These are phyloP conservation scores for Zymoseptoria ardabiliae DNA, from an alignment of 2,329 filamentous ascomycete species.

Conservation along the genomic window DNA sequence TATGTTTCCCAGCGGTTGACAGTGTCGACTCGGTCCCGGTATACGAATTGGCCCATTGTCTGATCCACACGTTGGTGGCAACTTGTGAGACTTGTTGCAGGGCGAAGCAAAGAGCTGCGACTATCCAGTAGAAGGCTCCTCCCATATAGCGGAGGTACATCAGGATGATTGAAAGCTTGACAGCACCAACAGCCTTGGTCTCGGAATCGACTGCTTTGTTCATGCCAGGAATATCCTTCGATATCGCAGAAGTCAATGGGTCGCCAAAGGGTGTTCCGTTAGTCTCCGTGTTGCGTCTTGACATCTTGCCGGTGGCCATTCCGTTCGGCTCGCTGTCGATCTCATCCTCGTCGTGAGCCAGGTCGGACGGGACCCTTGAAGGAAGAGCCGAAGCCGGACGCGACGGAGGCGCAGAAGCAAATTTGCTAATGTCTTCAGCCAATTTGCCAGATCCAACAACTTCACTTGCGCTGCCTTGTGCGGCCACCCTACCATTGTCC, in stretches of 20 bases:
- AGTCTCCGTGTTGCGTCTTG: slow-evolving; percentile 25
- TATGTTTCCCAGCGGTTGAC: slow-evolving; percentile 6
- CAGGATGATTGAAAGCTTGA: slow-evolving; percentile 78
- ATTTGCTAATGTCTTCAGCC: slow-evolving; percentile 72
- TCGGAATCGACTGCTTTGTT: slow-evolving; percentile 55
- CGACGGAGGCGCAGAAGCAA: slow-evolving; percentile 59
- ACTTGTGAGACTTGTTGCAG: slow-evolving; percentile 80
- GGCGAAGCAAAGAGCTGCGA: slow-evolving; percentile 66
- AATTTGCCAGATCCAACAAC: slow-evolving; percentile 83
- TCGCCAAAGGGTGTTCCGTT: slow-evolving; percentile 35
- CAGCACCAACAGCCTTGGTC: slow-evolving; percentile 73
- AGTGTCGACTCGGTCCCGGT: slow-evolving; percentile 38
- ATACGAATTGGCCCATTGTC: slow-evolving; percentile 91
- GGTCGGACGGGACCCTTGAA: slow-evolving; percentile 69
- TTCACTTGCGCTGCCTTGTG: slow-evolving; percentile 69
- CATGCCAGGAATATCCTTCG: slow-evolving; percentile 32
- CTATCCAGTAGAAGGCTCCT: slow-evolving; percentile 89
- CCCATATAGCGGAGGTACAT: slow-evolving; percentile 90
- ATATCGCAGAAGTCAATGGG: slow-evolving; percentile 41
- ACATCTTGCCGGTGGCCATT: slow-evolving; percentile 44
- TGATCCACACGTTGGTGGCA: slow-evolving; percentile 89
- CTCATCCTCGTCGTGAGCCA: slow-evolving; percentile 50
- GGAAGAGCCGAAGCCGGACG: slow-evolving; percentile 62
- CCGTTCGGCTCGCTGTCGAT: slow-evolving; percentile 13
- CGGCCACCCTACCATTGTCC: slow-evolving; percentile 73